A percentile compares a stretch with the other conserved stretches of the same genome.
Conservation (phyloP, 176 grass and related monocot species). For the Oropetium thomaeum region DNA sequence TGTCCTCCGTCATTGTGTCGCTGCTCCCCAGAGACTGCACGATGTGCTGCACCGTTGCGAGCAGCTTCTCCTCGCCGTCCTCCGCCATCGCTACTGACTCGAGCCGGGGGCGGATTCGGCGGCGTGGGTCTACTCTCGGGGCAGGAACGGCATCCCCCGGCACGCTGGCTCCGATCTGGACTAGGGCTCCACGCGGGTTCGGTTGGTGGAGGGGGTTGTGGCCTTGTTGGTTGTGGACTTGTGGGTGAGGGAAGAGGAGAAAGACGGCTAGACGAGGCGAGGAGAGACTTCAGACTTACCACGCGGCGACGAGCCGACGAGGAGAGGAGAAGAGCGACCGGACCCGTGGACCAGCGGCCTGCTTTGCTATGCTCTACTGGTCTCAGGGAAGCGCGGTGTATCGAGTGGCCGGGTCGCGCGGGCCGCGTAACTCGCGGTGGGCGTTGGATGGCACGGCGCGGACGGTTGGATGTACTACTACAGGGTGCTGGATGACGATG, state of each 20-base stretch:
- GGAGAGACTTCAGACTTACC: neutral
- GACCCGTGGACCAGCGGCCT: slow-evolving; percentile 35
- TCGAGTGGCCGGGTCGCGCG: slow-evolving; percentile 16
- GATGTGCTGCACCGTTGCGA: slow-evolving; percentile 83
- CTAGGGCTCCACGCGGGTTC: slow-evolving; percentile 37
- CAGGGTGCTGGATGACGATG: neutral
- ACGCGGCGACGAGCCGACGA: slow-evolving; percentile 12
- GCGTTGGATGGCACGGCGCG: slow-evolving; percentile 3
- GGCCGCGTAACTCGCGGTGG: neutral
- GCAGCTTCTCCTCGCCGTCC: slow-evolving; percentile 96
- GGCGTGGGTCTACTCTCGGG: neutral
- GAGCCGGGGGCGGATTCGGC: neutral
- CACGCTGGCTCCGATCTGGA: slow-evolving; percentile 23
- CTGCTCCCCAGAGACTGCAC: slow-evolving; percentile 75
- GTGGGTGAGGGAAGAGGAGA: neutral
- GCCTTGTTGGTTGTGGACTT: too few relatives aligned
- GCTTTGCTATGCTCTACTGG: neutral
- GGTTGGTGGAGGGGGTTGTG: slow-evolving; percentile 6
- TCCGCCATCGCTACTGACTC: slow-evolving; percentile 59
- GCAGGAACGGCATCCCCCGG: slow-evolving; percentile 3
- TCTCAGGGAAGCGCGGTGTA: slow-evolving; percentile 1
- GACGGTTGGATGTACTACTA: slow-evolving; percentile 33
- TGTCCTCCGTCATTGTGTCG: slow-evolving; percentile 94
- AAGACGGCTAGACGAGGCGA: neutral
- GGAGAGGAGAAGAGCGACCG: slow-evolving; percentile 10